A percentile compares a stretch with the other conserved stretches of the same genome.
Evolutionary conservation across 2,329 filamentous ascomycete genomes (phyloP).

Genomic region (Mariannaea elegans): DNA sequence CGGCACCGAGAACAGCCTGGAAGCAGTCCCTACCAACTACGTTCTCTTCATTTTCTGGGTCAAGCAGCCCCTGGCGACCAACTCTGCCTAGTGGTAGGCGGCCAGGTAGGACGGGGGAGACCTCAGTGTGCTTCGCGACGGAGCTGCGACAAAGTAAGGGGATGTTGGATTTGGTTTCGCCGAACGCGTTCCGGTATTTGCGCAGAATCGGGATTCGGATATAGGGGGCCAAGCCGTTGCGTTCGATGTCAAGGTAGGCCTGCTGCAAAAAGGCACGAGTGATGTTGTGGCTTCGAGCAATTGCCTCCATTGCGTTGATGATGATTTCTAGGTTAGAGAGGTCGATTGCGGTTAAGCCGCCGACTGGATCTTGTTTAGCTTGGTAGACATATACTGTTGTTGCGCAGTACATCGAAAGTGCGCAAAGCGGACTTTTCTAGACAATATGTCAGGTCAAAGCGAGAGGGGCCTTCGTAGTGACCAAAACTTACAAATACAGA

Average conservation of each 20-base stretch:
- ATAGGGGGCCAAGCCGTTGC: conserved; percentile 50
- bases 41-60: not conserved
- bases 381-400: conserved; percentile 85
- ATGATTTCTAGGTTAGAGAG: conserved; percentile 74
- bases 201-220: conserved; percentile 49
- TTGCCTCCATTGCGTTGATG: conserved; percentile 78
- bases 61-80: not conserved
- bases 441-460: not conserved
- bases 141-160: conserved; percentile 58
- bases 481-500: conserved; percentile 66
- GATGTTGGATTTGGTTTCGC: conserved; percentile 49
- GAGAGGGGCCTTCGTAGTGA: no score
- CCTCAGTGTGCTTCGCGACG: conserved; percentile 51
- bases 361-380: conserved; percentile 71
- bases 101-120: conserved; percentile 54
- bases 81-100: conserved; percentile 50
- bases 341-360: conserved; percentile 61
- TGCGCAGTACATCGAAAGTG: conserved; percentile 86
- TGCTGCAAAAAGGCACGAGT: conserved; percentile 88
- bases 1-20: conserved; percentile 45
- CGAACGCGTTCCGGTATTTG: conserved; percentile 44
- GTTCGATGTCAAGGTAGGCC: conserved; percentile 80
- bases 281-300: conserved; percentile 77
- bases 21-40: conserved; percentile 41
- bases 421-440: conserved; percentile 52